Evolutionary conservation across 148 eudicot genomes (phyloP), one percentile per base, ranked within the genome.

Genomic region (Vaccinium darrowii): DNA sequence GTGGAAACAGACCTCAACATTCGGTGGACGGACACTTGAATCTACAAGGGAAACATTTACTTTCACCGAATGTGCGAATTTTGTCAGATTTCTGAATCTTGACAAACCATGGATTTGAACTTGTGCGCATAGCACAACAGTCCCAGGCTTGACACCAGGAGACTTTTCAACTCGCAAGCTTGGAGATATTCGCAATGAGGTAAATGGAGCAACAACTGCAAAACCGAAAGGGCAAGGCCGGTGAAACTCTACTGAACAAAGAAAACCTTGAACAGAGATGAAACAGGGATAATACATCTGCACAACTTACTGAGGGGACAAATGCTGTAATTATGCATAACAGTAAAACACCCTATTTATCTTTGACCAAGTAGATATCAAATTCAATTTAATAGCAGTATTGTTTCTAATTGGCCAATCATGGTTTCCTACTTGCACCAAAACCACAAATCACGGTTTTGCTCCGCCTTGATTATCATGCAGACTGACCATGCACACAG

Each of bases 1-100:
- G 62, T 95, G 99, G 90, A 97, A 97, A 88, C 98, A 97, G 82
- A 95, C 86, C 83, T 94, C 93, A 57, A 92, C 86, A 79, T 82
- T 90, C 79, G 95, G 93, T 33, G 76, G 85, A 62, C 84, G 91
- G 39, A 85, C 85, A 89, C 89, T 89, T 84, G 91, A 87, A 83
- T 85, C 89, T 36, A 86, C 82, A 63, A 73, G 73, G 58, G 95
- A 84, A 71, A 93, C 95, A 63, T 92, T 95, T 63, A 96, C 92
- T 80, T 90, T 88, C 51, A 93, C 81, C 0, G 94, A 91, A 91
- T 94, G 87, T 71, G 95, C 89, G 87, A 92, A 91, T 85, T 83
- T 92, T 51, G 85, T 80, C 60, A 95, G 89, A 88, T 93, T 85
- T 58, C 88, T 92, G 23, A 89, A 79, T 87, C 99, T 94, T 8